These are phyloP conservation scores for Ramalina peruviana DNA, from an alignment of 495 filamentous ascomycete genomes.

Conservation along the genomic window DNA sequence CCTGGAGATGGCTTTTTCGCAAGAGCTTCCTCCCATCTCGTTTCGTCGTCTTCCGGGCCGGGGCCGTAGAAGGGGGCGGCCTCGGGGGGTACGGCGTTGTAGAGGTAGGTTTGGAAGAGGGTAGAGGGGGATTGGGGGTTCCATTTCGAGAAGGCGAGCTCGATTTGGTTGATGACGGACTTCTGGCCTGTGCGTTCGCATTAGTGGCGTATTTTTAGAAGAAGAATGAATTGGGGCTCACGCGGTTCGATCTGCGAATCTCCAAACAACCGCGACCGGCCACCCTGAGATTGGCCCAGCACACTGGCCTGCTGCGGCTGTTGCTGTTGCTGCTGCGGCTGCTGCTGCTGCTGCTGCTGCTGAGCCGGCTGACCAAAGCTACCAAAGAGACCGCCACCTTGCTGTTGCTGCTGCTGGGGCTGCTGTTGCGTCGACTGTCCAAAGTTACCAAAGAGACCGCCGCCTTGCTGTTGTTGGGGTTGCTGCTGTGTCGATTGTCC, in stretches of 20 bases:
- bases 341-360: conserved; percentile 20
- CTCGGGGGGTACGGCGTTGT: conserved; percentile 75
- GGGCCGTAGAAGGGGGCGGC: conserved; percentile 73
- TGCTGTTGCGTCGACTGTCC: conserved; percentile 20
- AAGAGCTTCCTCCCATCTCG: conserved; percentile 88
- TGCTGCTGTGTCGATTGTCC: conserved; percentile 14
- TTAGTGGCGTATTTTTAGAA: not conserved
- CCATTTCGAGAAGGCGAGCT: conserved; percentile 72
- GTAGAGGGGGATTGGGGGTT: conserved; percentile 53
- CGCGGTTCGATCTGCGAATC: conserved; percentile 8
- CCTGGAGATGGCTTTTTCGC: conserved; percentile 65
- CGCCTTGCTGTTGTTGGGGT: conserved; percentile 11
- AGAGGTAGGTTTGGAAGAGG: conserved; percentile 82
- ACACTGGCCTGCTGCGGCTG: conserved; percentile 23
- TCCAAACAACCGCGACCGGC: conserved; percentile 2
- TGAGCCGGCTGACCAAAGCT: conserved; percentile 8
- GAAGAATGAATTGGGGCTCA: not conserved
- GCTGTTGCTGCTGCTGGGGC: conserved; percentile 25
- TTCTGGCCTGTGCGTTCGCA: conserved; percentile 45
- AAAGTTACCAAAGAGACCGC: conserved; percentile 10
- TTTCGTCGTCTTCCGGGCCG: conserved; percentile 57
- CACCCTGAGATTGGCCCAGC: conserved; percentile 6
- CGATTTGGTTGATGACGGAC: conserved; percentile 72
- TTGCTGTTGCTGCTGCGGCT: conserved; percentile 21
- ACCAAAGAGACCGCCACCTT: conserved; percentile 23